Percentiles rank a stretch among this genome's conserved stretches.
Evolutionary conservation across 129 eudicot species (phyloP).

Genomic region (Centaurea solstitialis): DNA sequence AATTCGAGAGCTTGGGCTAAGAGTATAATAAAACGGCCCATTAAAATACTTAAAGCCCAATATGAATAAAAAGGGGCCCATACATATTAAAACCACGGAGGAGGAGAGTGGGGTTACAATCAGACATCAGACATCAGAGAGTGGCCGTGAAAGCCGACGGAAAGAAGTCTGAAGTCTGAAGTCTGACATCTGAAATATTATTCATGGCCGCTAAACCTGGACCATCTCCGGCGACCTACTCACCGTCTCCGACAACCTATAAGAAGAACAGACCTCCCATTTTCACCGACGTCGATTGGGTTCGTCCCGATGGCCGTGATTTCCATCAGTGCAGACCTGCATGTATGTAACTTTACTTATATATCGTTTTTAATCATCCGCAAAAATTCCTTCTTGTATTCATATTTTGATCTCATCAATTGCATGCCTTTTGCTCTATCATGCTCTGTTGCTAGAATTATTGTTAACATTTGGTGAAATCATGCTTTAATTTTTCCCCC

Average conservation of each 20-base stretch:
- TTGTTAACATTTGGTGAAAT: not conserved
- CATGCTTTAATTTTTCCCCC: not conserved
- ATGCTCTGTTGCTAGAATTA: not conserved
- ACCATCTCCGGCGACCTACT: conserved; percentile 68
- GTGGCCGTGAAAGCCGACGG: conserved; percentile 14
- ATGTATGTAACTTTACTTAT: conserved; percentile 37
- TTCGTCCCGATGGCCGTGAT: conserved; percentile 87
- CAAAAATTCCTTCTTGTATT: not conserved
- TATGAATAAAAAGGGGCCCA: conserved; percentile 13
- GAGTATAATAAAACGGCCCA: not conserved
- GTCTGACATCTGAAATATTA: conserved; percentile 3
- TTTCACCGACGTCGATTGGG: conserved; percentile 69
- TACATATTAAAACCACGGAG: not conserved
- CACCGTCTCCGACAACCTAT: conserved; percentile 67
- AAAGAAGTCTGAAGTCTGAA: not conserved
- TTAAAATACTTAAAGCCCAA: not conserved
- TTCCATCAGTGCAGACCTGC: conserved; percentile 95
- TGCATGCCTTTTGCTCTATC: not conserved
- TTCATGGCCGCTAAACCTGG: conserved; percentile 71
- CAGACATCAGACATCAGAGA: not conserved
- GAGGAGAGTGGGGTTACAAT: not conserved
- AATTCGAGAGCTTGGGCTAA: too few relatives aligned
- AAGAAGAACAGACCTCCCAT: conserved; percentile 48
- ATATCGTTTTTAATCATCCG: conserved; percentile 13
- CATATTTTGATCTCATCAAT: conserved; percentile 2